These are phyloP conservation scores for Stylosanthes scabra DNA, from an alignment of 331 rosid genomes.

Conservation along the genomic window DNA sequence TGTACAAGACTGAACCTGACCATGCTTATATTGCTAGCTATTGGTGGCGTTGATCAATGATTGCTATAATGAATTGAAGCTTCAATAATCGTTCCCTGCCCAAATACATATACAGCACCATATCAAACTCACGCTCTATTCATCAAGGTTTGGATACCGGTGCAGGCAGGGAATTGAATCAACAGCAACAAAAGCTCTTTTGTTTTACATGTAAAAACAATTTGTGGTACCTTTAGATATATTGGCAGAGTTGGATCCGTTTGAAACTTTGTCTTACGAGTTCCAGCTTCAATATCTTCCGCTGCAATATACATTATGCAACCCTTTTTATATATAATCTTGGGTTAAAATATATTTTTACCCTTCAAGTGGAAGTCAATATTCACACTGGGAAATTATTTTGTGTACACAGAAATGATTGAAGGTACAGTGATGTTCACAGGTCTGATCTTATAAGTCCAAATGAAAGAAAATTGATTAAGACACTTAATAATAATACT, in stretches of 20 bases:
- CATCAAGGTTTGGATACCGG: conserved; percentile 46
- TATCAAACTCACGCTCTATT: conserved; percentile 54
- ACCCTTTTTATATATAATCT: conserved; percentile 18
- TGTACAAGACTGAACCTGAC: conserved; percentile 96
- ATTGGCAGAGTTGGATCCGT: conserved; percentile 90
- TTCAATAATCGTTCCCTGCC: conserved; percentile 69
- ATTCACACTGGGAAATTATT: conserved; percentile 17
- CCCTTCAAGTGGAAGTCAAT: conserved; percentile 9
- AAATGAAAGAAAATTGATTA: too few relatives aligned
- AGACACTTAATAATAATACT: neutral
- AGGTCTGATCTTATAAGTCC: neutral
- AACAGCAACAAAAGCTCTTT: neutral
- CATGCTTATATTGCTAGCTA: conserved; percentile 74
- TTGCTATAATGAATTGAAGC: conserved; percentile 62
- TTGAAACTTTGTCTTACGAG: conserved; percentile 63
- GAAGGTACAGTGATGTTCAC: neutral
- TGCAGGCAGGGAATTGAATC: conserved; percentile 32
- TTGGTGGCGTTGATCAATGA: conserved; percentile 60
- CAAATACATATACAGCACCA: conserved; percentile 69
- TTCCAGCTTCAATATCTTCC: conserved; percentile 92
- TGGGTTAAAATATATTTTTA: neutral
- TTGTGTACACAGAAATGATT: neutral
- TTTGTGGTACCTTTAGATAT: conserved; percentile 73
- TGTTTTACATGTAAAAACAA: conserved; percentile 9
- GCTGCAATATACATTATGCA: conserved; percentile 60